phyloP scores from a whole-genome alignment of 108 stramenopile genomes.

The Schizochytrium sp. region DNA sequence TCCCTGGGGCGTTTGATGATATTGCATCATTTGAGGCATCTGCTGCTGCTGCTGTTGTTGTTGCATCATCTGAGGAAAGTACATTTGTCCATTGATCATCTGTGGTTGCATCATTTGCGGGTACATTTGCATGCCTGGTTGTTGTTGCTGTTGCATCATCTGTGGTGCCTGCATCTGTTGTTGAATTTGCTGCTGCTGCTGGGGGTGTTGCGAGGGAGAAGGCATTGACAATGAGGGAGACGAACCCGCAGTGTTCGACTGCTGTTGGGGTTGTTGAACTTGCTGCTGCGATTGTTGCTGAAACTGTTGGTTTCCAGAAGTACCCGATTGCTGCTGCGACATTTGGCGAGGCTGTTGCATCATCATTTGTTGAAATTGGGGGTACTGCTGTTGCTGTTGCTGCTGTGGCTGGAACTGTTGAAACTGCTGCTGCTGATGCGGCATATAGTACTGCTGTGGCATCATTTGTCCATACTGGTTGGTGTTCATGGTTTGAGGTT shows the following conservation, averaged over 20 bases:
- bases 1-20: background rate
- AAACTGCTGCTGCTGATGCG: background rate
- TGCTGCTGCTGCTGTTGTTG: background rate
- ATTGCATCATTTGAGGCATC: background rate
- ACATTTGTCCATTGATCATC: conserved; percentile 38
- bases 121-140: no score
- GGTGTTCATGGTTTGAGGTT: background rate
- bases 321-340: background rate
- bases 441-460: background rate
- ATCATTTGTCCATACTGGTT: background rate
- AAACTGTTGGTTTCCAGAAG: no score
- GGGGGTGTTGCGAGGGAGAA: background rate
- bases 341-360: conserved; percentile 14
- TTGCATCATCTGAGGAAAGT: conserved; percentile 29
- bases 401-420: background rate
- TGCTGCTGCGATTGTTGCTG: no score
- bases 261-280: no score
- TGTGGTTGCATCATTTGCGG: conserved; percentile 24
- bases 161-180: background rate
- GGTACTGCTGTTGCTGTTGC: background rate
- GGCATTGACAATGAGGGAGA: no score
- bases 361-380: background rate
- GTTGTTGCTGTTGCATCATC: background rate
- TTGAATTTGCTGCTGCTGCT: background rate
- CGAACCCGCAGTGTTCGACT: no score